These are phyloP conservation scores for Fusarium ramigenum DNA, from an alignment of 2,329 filamentous ascomycete genomes.

Conservation along the genomic window DNA sequence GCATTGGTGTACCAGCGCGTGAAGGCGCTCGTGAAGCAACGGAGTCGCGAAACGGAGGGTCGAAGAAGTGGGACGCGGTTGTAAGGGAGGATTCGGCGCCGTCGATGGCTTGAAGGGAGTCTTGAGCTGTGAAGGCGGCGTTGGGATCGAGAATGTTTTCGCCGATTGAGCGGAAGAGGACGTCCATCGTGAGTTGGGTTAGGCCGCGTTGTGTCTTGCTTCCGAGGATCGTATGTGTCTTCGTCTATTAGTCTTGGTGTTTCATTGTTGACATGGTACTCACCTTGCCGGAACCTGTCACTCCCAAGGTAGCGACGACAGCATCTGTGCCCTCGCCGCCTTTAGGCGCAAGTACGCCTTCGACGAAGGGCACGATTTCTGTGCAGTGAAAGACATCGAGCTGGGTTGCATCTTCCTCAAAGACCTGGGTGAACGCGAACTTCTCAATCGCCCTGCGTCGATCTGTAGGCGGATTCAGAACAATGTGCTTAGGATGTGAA, in stretches of 20 bases:
- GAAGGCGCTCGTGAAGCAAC: constrained; percentile 67
- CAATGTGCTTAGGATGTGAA: constrained; percentile 72
- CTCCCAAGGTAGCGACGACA: constrained; percentile 88
- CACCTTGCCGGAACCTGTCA: constrained; percentile 97
- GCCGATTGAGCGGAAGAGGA: constrained; percentile 85
- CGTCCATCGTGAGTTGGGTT: constrained; percentile 89
- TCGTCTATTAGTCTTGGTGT: constrained; percentile 7
- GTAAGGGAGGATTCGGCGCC: constrained; percentile 82
- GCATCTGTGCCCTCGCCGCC: constrained; percentile 87
- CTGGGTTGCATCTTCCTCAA: constrained; percentile 86
- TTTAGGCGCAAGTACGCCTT: constrained; percentile 79
- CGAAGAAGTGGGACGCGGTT: constrained; percentile 79
- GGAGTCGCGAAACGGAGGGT: constrained; percentile 77
- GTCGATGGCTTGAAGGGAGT: constrained; percentile 80
- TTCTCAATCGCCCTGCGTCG: constrained; percentile 89
- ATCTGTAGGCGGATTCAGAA: constrained; percentile 82
- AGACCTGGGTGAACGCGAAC: constrained; percentile 93
- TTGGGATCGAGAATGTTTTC: constrained; percentile 73
- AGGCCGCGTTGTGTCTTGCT: constrained; percentile 87
- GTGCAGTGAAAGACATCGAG: constrained; percentile 87
- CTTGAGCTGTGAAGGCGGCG: constrained; percentile 69
- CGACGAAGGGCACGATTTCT: constrained; percentile 77
- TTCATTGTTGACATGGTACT: constrained; percentile 25
- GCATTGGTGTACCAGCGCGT: constrained; percentile 74
- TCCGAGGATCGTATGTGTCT: constrained; percentile 97